phyloP scores from a whole-genome alignment of 768 basidiomycete species.

The Russula foetens region DNA sequence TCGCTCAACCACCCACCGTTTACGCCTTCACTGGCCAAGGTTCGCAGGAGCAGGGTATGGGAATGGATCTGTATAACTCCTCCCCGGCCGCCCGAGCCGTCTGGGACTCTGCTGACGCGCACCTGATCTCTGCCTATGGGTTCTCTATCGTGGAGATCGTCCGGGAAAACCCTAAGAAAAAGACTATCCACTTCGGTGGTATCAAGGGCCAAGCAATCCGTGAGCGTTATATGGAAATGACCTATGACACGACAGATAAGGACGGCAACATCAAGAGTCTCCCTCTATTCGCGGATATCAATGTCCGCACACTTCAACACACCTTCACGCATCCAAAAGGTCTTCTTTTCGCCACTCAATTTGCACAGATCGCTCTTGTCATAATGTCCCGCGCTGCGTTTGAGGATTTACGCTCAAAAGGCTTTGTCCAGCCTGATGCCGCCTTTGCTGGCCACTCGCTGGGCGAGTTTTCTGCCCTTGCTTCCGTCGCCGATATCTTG shows the following conservation, averaged over 20 bases:
- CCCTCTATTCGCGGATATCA: constrained; percentile 93
- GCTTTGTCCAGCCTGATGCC: constrained; percentile 85
- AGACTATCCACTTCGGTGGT: constrained; percentile 98
- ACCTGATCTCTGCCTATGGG: constrained; percentile 90
- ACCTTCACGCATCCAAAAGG: constrained; percentile 98
- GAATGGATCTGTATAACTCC: constrained; percentile 93
- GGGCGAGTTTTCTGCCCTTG: constrained; percentile 97
- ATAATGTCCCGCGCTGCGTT: constrained; percentile 98
- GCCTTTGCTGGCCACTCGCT: constrained; percentile 97
- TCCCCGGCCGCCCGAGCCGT: constrained; percentile 94
- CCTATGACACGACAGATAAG: constrained; percentile 94
- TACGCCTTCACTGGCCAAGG: constrained; percentile 99
- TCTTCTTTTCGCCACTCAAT: constrained; percentile 95
- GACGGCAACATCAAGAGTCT: constrained; percentile 94
- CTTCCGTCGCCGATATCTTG: constrained; percentile 94
- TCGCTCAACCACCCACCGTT: constrained; percentile 84
- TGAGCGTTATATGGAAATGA: constrained; percentile 99
- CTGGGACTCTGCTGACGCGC: constrained; percentile 94
- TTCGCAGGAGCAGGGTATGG: constrained; percentile 97
- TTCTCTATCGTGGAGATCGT: constrained; percentile 99
- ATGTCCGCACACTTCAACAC: constrained; percentile 89
- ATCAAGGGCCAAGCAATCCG: constrained; percentile 98
- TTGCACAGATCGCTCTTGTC: constrained; percentile 96
- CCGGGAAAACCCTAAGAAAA: constrained; percentile 95
- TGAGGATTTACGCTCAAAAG: constrained; percentile 95